Base-by-base conservation (phyloP, 331 rosid genomes). In the Malus hybrid region DNA sequence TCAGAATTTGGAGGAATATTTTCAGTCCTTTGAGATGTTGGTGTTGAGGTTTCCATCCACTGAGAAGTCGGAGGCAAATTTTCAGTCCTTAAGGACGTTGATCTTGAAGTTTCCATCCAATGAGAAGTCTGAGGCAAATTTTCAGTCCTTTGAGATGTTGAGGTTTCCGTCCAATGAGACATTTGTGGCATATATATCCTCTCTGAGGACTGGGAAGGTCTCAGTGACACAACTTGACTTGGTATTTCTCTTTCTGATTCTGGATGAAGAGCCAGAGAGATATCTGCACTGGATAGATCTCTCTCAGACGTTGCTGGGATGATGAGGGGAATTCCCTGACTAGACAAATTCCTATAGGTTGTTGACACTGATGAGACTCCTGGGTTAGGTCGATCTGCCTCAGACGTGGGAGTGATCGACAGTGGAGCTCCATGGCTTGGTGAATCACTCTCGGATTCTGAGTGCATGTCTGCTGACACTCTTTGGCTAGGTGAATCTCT, bases 381-480 rank as follows among this genome's bases (percentile, higher is more conserved):
- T 57, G 79, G 72, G 79, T 75, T 85, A 20, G 76, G 67, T 60
- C 80, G 71, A 66, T 83, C 82, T 32, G 83, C 65, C 72, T 78
- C 88, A 52, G 87, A 80, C 71, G 70, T 59, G 44, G 20, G 55
- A 81, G 69, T 70, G 79, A 74, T 73, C 6, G 73, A 46, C 67
- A 82, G 61, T 18, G 69, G 73, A 74, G 72, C 77, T 13, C 81
- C 74, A 36, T 59, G 68, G 65, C 77, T 69, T 60, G 84, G 86
- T 29, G 89, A 88, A 71, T 85, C 84, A 77, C 83, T 80, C 71
- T 84, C 87, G 5, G 87, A 85, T 48, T 82, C 81, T 36, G 82
- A 24, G 80, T 76, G 75, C 74, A 78, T 67, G 39, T 81, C 60
- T 52, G 64, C 81, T 71, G 84, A 77, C 57, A 48, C 72, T 61